Evolutionary conservation across 345 rosid genomes (phyloP).

Genomic region (Brassica cretica): DNA sequence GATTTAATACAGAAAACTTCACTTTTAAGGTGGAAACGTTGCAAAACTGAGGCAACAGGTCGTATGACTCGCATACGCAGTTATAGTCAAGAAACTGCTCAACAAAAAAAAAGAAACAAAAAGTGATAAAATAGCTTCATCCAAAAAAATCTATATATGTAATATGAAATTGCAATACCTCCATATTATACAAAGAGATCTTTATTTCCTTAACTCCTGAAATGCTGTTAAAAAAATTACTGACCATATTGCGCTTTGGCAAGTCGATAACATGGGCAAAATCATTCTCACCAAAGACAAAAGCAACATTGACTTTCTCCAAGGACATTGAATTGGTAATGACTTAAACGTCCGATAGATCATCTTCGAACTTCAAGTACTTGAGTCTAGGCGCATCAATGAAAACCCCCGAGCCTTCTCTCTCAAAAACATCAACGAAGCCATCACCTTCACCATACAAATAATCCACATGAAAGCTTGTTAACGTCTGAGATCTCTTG

Average conservation of each 20-base stretch:
- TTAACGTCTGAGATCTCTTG: constrained; percentile 18
- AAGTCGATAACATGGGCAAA: background rate
- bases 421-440: background rate
- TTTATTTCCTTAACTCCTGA: constrained; percentile 18
- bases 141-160: background rate
- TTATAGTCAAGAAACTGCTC: constrained; percentile 11
- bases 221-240: constrained; percentile 10
- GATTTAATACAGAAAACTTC: background rate
- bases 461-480: background rate
- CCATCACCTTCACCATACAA: constrained; percentile 10
- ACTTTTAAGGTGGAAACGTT: constrained; percentile 11
- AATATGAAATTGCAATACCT: constrained; percentile 6
- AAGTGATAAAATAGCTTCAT: background rate
- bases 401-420: background rate
- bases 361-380: constrained; percentile 21
- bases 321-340: constrained; percentile 22
- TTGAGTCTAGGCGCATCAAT: constrained; percentile 24
- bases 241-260: constrained; percentile 24
- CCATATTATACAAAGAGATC: constrained; percentile 1
- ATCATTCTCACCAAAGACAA: constrained; percentile 12
- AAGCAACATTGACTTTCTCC: constrained; percentile 12
- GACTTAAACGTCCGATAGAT: background rate
- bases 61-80: background rate
- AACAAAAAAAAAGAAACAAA: background rate
- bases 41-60: constrained; percentile 15